A percentile compares a stretch with the other conserved stretches of the same genome.
Conservation (phyloP, 176 grass and related monocot genomes). For the Rhynchospora pubera region DNA sequence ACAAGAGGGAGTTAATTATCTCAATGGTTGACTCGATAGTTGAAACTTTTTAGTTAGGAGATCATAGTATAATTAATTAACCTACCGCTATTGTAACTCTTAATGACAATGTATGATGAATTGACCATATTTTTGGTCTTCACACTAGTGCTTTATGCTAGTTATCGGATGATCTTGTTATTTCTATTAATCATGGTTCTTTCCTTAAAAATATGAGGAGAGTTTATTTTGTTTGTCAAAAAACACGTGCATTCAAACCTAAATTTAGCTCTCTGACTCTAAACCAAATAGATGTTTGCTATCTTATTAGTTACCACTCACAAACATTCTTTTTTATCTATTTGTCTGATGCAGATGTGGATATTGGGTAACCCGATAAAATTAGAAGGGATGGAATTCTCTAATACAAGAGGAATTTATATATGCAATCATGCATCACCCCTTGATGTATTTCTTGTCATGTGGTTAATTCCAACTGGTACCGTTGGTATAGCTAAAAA, state of each 20-base stretch:
- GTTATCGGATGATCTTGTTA: background rate
- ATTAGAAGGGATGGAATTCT: constrained; percentile 42
- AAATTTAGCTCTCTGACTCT: background rate
- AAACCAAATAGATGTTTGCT: background rate
- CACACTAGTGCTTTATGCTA: too few relatives aligned
- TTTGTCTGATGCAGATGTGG: constrained; percentile 32
- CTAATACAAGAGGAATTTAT: constrained; percentile 37
- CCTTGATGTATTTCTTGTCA: constrained; percentile 35
- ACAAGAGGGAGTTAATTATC: too few relatives aligned
- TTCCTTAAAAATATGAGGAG: constrained; percentile 16
- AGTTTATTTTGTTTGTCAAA: background rate
- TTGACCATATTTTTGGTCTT: background rate
- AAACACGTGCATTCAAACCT: background rate
- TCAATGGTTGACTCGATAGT: too few relatives aligned
- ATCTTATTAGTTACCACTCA: background rate
- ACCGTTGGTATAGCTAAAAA: constrained; percentile 58
- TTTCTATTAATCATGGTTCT: background rate
- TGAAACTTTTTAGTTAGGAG: too few relatives aligned
- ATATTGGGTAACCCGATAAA: constrained; percentile 50
- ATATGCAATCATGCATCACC: constrained; percentile 49
- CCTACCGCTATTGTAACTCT: too few relatives aligned
- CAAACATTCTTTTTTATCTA: background rate
- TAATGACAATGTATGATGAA: background rate
- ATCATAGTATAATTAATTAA: too few relatives aligned
- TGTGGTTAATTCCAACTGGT: constrained; percentile 48